Percentiles rank a stretch among this genome's conserved stretches.
Evolutionary conservation across 306 rosid genomes (phyloP).

Genomic region (Hylodesmum podocarpum): DNA sequence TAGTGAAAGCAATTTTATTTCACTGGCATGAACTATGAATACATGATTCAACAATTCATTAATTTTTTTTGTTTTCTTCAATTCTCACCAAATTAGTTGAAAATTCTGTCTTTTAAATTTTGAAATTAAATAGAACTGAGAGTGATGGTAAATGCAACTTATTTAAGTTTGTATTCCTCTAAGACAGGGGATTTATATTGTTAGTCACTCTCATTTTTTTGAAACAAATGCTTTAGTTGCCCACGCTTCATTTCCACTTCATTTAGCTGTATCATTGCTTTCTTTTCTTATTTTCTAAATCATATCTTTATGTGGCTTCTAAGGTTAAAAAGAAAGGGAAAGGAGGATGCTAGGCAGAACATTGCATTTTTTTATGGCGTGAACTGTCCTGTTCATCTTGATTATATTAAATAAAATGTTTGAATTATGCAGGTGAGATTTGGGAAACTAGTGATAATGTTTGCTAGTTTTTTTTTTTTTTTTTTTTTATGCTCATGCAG

Average conservation of each 20-base stretch:
- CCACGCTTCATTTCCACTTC: not conserved
- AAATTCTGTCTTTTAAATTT: not conserved
- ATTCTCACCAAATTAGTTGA: not conserved
- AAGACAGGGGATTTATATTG: not conserved
- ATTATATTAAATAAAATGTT: not conserved
- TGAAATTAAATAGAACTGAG: not conserved
- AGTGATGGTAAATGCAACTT: not conserved
- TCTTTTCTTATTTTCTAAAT: not conserved
- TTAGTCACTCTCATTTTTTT: not conserved
- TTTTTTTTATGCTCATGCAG: constrained; percentile 49
- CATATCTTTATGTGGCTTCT: not conserved
- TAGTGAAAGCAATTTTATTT: not conserved
- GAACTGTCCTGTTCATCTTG: not conserved
- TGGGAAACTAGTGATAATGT: constrained; percentile 15
- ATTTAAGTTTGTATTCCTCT: not conserved
- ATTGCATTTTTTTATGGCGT: not conserved
- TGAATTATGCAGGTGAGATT: not conserved
- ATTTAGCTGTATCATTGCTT: not conserved
- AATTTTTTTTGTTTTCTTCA: not conserved
- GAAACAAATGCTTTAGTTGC: not conserved
- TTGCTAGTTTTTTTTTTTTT: too few species aligned
- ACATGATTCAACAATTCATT: not conserved
- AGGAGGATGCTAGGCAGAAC: not conserved
- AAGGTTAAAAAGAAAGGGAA: not conserved
- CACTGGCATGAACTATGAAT: not conserved